Percentiles rank a stretch among this genome's conserved stretches.
phyloP scores from a whole-genome alignment of 495 filamentous ascomycete species.

The Amniculicola lignicola region DNA sequence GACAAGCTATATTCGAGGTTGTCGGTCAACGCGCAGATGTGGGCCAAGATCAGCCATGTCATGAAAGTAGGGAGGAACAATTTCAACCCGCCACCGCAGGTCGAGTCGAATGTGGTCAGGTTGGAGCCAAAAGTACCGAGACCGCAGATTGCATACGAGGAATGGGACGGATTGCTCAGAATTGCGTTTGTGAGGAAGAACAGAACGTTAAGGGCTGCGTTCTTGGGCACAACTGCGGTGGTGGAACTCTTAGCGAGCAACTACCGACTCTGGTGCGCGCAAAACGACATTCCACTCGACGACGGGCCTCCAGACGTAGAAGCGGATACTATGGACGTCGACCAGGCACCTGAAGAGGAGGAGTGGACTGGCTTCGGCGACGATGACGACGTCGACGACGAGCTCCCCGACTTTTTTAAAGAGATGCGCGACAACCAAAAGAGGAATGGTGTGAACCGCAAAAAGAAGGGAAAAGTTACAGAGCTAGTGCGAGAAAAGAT shows the following conservation, averaged over 20 bases:
- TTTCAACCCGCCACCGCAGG: conserved; percentile 88
- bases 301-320: conserved; percentile 51
- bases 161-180: conserved; percentile 88
- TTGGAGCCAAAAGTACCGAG: conserved; percentile 76
- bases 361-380: conserved; percentile 54
- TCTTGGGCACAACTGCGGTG: conserved; percentile 72
- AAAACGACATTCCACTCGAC: conserved; percentile 73
- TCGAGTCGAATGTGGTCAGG: conserved; percentile 79
- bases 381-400: conserved; percentile 54
- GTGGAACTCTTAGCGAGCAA: conserved; percentile 79
- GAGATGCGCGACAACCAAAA: conserved; percentile 57
- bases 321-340: conserved; percentile 38
- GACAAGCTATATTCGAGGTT: conserved; percentile 85
- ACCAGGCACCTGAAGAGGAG: conserved; percentile 55
- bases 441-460: conserved; percentile 45
- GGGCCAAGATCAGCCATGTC: conserved; percentile 80
- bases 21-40: conserved; percentile 91
- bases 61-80: conserved; percentile 94
- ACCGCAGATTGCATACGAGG: conserved; percentile 84
- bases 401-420: conserved; percentile 75
- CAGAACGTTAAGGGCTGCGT: conserved; percentile 72
- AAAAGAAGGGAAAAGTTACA: conserved; percentile 58
- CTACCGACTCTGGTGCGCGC: conserved; percentile 84
- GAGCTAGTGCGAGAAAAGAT: conserved; percentile 80
- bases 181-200: conserved; percentile 78